Evolutionary conservation across 2,329 filamentous ascomycete genomes (phyloP).

Genomic region (Aspergillus tanneri): DNA sequence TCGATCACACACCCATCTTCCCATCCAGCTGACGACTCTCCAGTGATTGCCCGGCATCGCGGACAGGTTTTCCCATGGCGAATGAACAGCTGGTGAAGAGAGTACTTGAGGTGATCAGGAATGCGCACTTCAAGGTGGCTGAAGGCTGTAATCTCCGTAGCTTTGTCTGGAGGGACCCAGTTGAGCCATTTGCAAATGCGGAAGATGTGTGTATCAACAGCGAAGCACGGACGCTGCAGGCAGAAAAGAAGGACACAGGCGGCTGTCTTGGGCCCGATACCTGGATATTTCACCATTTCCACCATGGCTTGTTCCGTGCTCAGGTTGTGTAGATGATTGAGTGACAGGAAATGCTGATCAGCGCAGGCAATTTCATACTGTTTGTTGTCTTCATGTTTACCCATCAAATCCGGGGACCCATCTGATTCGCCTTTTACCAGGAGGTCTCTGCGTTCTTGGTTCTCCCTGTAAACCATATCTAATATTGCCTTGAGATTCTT

Average conservation of each 20-base stretch:
- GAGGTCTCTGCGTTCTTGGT: constrained; percentile 56
- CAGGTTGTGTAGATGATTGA: constrained; percentile 60
- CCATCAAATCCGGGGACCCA: constrained; percentile 44
- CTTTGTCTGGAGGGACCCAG: constrained; percentile 55
- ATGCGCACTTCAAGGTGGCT: constrained; percentile 61
- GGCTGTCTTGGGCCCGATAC: constrained; percentile 66
- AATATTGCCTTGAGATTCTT: constrained; percentile 72
- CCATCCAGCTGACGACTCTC: constrained; percentile 62
- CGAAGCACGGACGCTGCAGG: constrained; percentile 62
- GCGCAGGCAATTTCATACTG: constrained; percentile 58
- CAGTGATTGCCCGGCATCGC: constrained; percentile 61
- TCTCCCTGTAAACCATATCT: constrained; percentile 69
- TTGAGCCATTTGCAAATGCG: constrained; percentile 61
- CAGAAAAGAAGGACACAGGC: constrained; percentile 66
- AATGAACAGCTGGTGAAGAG: constrained; percentile 62
- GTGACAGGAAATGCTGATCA: constrained; percentile 61
- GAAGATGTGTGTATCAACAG: constrained; percentile 67
- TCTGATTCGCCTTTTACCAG: constrained; percentile 48
- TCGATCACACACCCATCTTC: constrained; percentile 64
- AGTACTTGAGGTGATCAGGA: constrained; percentile 63
- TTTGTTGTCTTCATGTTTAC: constrained; percentile 51
- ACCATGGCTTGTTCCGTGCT: constrained; percentile 58
- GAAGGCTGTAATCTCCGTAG: constrained; percentile 53
- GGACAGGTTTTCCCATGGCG: constrained; percentile 62
- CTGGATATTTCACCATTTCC: constrained; percentile 58